Evolutionary conservation across 352 stramenopile species (phyloP).

Genomic region (Blastocystis sp.): DNA sequence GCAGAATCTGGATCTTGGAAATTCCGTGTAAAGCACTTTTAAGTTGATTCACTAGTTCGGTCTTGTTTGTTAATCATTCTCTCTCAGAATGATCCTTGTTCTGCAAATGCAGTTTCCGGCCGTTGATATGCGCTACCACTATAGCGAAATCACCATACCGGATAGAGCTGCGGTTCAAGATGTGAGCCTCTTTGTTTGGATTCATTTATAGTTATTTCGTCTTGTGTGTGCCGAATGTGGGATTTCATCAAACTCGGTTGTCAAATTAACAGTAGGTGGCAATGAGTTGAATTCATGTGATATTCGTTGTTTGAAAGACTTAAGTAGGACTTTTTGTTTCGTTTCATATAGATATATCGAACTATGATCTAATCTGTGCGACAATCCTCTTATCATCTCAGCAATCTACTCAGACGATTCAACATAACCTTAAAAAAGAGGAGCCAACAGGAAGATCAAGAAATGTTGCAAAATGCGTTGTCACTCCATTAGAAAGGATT

Average conservation of each 20-base stretch:
- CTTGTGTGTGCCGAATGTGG: conserved; percentile 8
- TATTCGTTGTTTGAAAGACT: not conserved
- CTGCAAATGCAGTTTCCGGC: conserved; percentile 21
- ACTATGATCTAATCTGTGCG: not conserved
- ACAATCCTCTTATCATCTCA: not conserved
- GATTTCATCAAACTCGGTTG: not conserved
- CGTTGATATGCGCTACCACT: not conserved
- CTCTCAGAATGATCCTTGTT: not conserved
- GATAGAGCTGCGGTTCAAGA: not conserved
- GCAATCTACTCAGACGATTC: not conserved
- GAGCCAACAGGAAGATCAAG: no score
- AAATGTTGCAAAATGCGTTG: no score
- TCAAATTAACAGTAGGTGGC: not conserved
- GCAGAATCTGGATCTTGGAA: not conserved
- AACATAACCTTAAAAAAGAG: not conserved
- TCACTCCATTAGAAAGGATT: not conserved
- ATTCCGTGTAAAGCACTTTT: conserved; percentile 41
- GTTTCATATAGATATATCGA: not conserved
- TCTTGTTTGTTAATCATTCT: not conserved
- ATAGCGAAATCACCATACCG: not conserved
- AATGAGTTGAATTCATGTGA: not conserved
- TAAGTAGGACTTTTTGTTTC: not conserved
- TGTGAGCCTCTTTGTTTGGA: not conserved
- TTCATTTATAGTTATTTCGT: conserved; percentile 20
- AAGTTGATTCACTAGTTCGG: not conserved